Evolutionary conservation across 768 basidiomycete species (phyloP), one percentile per base, ranked within the genome.

Genomic region (Suillus luteus): DNA sequence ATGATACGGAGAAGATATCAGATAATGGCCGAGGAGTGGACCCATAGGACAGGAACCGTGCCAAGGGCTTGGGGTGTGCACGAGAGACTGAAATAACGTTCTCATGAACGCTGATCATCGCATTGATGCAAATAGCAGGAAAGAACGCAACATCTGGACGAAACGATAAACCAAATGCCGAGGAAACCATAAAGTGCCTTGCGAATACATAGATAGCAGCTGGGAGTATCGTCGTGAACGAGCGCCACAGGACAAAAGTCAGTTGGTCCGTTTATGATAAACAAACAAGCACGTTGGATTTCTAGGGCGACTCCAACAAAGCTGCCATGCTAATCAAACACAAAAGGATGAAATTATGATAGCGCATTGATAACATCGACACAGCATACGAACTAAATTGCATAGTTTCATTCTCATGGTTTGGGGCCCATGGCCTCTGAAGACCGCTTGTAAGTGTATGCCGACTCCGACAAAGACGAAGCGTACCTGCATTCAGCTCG

Each of bases 401-500:
- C 4, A 35, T 35, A 12, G 31, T 27, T 44, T 51, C n/a, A 22
- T 38, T 59, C 17, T 75, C 75, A 75, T 44, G 68, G 71, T 59
- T 77, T 75, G 24, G 70, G 62, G 22, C 59, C 61, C 74, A 77
- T 76, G 35, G 75, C 72, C 66, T 75, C 74, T 77, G 71, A 48
- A 61, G 60, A 54, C 63, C 62, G n/a, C 22, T 12, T 2, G 9
- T 65, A 37, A 64, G 44, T 35, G 9, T 8, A 19, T 44, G 44
- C 33, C 31, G 35, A 19, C 12, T 19, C 33, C 31, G 15, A 55
- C 6, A 48, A 40, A 35, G 44, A 22, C 24, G 33, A 40, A 17
- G 81, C 91, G 64, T 67, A 95, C 95, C 95, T 61, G 93, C 93
- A 71, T 95, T 96, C 66, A 91, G 79, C 74, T 96, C 95, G 52